Conservation (phyloP, 768 basidiomycete species). For the Exsudoporus frostii region DNA sequence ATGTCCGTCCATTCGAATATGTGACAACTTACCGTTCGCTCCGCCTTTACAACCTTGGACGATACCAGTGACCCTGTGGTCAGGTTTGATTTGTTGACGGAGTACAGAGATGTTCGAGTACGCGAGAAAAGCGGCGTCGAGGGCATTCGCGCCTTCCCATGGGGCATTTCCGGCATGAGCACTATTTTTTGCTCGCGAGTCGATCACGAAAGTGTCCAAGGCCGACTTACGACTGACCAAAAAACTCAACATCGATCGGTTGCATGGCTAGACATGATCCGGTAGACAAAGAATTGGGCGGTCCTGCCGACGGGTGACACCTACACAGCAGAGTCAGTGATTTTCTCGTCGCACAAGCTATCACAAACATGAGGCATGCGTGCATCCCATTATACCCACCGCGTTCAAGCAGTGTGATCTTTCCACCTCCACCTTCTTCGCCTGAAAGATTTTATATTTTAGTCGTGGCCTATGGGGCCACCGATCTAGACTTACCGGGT, state of each 20-base stretch:
- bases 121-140: constrained; percentile 85
- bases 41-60: constrained; percentile 66
- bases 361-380: constrained; percentile 65
- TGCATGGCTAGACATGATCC: constrained; percentile 64
- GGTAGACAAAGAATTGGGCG: constrained; percentile 45
- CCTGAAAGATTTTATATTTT: constrained; percentile 38
- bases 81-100: constrained; percentile 84
- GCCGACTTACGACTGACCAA: constrained; percentile 61
- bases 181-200: constrained; percentile 34
- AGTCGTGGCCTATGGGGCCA: neutral
- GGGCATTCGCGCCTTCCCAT: constrained; percentile 84
- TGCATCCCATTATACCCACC: constrained; percentile 84
- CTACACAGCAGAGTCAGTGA: constrained; percentile 35
- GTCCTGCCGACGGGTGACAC: constrained; percentile 71
- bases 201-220: neutral
- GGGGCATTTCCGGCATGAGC: constrained; percentile 80
- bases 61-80: constrained; percentile 75
- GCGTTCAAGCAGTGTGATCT: constrained; percentile 65
- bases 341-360: constrained; percentile 5
- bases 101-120: constrained; percentile 77
- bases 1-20: neutral
- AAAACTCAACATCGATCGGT: constrained; percentile 63
- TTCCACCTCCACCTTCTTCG: constrained; percentile 79
- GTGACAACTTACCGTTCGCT: constrained; percentile 54
- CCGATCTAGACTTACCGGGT: constrained; percentile 46